Percentiles rank a stretch among this genome's conserved stretches.
These are phyloP conservation scores for Scedosporium aurantiacum DNA, from an alignment of 2,329 filamentous ascomycete genomes.

Conservation along the genomic window DNA sequence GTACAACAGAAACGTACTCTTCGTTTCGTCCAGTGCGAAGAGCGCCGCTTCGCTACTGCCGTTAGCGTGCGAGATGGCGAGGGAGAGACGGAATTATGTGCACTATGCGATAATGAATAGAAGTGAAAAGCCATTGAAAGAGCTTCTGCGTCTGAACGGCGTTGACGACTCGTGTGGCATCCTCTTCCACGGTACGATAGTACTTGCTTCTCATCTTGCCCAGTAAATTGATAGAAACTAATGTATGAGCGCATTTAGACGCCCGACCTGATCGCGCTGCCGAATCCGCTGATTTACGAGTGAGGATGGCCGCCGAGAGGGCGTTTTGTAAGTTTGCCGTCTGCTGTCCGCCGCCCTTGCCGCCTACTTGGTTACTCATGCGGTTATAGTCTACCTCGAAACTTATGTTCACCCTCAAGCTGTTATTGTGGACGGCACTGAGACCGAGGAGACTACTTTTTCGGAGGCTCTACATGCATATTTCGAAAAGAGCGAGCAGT, in stretches of 20 bases:
- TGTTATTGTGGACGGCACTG: conserved; percentile 58
- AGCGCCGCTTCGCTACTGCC: conserved; percentile 66
- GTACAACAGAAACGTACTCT: conserved; percentile 62
- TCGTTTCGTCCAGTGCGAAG: conserved; percentile 62
- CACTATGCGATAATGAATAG: conserved; percentile 74
- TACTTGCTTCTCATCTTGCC: background rate
- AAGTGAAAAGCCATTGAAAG: conserved; percentile 55
- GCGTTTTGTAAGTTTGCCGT: conserved; percentile 44
- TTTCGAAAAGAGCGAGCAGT: conserved; percentile 36
- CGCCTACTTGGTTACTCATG: background rate
- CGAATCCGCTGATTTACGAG: conserved; percentile 58
- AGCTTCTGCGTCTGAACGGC: conserved; percentile 67
- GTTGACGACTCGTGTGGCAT: conserved; percentile 61
- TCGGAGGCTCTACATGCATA: conserved; percentile 46
- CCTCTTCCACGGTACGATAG: conserved; percentile 38
- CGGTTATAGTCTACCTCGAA: conserved; percentile 49
- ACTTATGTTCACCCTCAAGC: conserved; percentile 68
- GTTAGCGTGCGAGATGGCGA: conserved; percentile 77
- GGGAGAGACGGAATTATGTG: conserved; percentile 57
- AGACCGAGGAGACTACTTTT: conserved; percentile 59
- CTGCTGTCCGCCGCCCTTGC: background rate
- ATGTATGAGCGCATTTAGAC: conserved; percentile 35
- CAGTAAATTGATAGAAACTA: background rate
- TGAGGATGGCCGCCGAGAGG: conserved; percentile 51
- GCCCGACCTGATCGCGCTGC: conserved; percentile 64